Evolutionary conservation across 2,329 filamentous ascomycete species (phyloP).

Genomic region (Aschersonia sp.): DNA sequence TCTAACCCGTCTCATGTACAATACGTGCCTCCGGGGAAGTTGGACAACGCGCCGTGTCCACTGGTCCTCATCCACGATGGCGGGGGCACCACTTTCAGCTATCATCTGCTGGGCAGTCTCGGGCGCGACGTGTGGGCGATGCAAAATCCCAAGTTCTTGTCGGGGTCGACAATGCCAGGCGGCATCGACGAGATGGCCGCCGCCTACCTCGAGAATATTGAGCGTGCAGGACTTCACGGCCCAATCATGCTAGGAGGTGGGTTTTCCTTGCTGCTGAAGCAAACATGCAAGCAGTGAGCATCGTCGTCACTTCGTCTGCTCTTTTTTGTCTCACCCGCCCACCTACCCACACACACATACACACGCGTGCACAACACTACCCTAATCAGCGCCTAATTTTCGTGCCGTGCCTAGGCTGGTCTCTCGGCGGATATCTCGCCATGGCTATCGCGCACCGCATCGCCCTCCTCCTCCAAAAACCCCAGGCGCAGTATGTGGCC

Average conservation of each 20-base stretch:
- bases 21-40: constrained; percentile 6
- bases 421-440: constrained; percentile 14
- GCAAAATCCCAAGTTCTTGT: constrained; percentile 14
- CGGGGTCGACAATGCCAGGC: constrained; percentile 10
- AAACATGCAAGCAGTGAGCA: no score
- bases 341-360: no score
- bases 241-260: constrained; percentile 12
- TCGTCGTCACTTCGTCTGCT: neutral
- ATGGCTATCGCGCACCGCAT: constrained; percentile 12
- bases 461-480: constrained; percentile 4
- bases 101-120: constrained; percentile 13
- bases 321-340: neutral
- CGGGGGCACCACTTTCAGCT: constrained; percentile 16
- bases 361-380: no score
- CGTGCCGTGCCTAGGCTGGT: constrained; percentile 11
- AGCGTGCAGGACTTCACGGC: constrained; percentile 10
- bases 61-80: constrained; percentile 17
- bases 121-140: constrained; percentile 16
- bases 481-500: constrained; percentile 6
- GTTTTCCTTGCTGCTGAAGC: neutral
- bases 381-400: no score
- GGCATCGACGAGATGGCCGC: constrained; percentile 15
- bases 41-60: constrained; percentile 7
- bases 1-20: constrained; percentile 12
- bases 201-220: constrained; percentile 12